Evolutionary conservation across 352 stramenopile genomes (phyloP).

Genomic region (Pythium phragmiticola): DNA sequence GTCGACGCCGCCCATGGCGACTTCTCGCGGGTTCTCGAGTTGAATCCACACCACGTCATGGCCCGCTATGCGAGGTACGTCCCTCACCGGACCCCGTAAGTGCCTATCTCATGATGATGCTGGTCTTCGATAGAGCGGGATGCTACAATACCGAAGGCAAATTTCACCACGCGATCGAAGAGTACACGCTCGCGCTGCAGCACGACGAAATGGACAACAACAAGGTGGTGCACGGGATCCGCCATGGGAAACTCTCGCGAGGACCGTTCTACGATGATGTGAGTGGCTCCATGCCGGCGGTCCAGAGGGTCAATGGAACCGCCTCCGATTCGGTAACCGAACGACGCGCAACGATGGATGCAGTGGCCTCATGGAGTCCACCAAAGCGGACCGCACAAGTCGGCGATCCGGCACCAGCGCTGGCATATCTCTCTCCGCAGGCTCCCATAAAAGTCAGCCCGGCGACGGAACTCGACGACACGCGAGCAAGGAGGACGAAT

Average conservation of each 20-base stretch:
- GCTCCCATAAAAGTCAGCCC: neutral
- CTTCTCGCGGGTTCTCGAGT: conserved; percentile 59
- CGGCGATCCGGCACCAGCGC: no score
- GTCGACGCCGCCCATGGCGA: conserved; percentile 60
- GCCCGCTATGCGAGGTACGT: conserved; percentile 51
- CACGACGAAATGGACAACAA: conserved; percentile 59
- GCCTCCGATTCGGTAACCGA: neutral
- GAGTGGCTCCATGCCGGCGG: neutral
- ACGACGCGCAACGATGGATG: neutral
- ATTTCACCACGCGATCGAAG: conserved; percentile 70
- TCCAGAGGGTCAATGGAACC: neutral
- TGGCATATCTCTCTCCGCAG: neutral
- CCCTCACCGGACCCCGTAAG: no score
- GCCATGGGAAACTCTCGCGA: neutral
- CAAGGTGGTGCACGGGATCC: neutral
- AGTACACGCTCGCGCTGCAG: conserved; percentile 69
- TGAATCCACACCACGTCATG: conserved; percentile 80
- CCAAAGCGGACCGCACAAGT: neutral
- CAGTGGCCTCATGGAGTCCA: neutral
- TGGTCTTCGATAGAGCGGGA: conserved; percentile 30
- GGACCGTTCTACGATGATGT: neutral
- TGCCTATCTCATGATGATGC: conserved; percentile 17
- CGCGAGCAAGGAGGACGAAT: neutral
- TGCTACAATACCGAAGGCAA: conserved; percentile 74
- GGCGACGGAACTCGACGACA: neutral